These are phyloP conservation scores for Paspalum vaginatum DNA, from an alignment of 176 grass and related monocot species.

Conservation along the genomic window DNA sequence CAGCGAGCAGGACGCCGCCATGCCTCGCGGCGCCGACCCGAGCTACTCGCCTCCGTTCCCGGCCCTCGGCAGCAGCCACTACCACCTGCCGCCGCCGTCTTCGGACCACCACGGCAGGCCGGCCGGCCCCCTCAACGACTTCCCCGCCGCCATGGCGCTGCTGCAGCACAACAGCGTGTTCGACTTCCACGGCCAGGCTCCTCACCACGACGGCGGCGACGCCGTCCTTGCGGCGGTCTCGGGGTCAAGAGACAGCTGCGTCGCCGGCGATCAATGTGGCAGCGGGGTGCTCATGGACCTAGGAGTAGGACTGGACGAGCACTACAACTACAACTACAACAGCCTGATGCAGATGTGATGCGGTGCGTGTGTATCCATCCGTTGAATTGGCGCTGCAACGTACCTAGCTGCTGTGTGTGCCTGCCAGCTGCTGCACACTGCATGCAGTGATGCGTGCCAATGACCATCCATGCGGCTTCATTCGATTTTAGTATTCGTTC, in stretches of 20 bases:
- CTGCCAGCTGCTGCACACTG: not conserved
- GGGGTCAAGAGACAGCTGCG: not conserved
- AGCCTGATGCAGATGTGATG: slow-evolving; percentile 49
- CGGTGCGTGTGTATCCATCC: no score
- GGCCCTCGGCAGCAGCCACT: slow-evolving; percentile 26
- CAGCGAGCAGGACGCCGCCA: slow-evolving; percentile 22
- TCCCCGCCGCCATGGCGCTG: slow-evolving; percentile 33
- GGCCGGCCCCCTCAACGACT: slow-evolving; percentile 17
- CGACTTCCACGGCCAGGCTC: slow-evolving; percentile 43
- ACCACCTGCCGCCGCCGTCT: not conserved
- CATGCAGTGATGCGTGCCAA: slow-evolving; percentile 25
- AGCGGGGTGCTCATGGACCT: slow-evolving; percentile 47
- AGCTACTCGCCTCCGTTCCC: slow-evolving; percentile 47
- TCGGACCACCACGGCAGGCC: slow-evolving; percentile 14
- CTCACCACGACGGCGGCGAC: slow-evolving; percentile 1
- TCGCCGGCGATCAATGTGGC: slow-evolving; percentile 33
- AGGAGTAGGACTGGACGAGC: slow-evolving; percentile 45
- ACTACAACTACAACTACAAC: slow-evolving; percentile 58
- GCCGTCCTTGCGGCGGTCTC: not conserved
- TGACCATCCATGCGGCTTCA: not conserved
- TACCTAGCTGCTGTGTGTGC: not conserved
- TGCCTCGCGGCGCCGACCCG: slow-evolving; percentile 25
- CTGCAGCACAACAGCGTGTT: slow-evolving; percentile 37
- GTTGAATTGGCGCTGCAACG: slow-evolving; percentile 7
- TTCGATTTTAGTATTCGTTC: slow-evolving; percentile 43